Evolutionary conservation across 2,329 filamentous ascomycete species (phyloP).

Genomic region (Endoconidiophora polonica): DNA sequence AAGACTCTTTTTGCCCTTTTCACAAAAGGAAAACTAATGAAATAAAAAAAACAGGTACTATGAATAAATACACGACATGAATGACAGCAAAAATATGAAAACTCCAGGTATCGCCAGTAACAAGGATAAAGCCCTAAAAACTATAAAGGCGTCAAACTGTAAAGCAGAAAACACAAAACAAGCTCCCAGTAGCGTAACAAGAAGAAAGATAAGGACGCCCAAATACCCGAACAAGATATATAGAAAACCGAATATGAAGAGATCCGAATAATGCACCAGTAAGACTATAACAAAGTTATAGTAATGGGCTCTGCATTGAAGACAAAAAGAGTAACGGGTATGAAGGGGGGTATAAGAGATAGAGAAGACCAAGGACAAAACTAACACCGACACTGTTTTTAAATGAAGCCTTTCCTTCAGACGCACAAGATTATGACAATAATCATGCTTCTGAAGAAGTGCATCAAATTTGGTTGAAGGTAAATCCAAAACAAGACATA

Average conservation of each 20-base stretch:
- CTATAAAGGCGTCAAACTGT: slow-evolving; percentile 2
- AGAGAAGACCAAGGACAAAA: not conserved
- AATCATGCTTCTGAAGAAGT: not conserved
- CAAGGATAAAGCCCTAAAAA: not conserved
- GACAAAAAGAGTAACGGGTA: not conserved
- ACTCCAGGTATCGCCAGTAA: slow-evolving; percentile 11
- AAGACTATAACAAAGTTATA: not conserved
- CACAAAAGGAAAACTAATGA: not conserved
- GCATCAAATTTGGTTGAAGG: not conserved
- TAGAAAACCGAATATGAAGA: not conserved
- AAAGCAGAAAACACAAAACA: not conserved
- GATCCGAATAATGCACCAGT: slow-evolving; percentile 7
- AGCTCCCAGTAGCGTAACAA: not conserved
- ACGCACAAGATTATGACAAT: too few species aligned
- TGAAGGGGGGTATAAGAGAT: slow-evolving; percentile 4
- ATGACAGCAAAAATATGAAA: slow-evolving; percentile 6
- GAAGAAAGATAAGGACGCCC: not conserved
- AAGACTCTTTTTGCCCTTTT: too few species aligned
- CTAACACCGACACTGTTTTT: not conserved
- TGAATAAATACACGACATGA: not conserved
- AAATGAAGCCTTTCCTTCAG: too few species aligned
- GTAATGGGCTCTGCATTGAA: not conserved
- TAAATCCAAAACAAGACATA: not conserved
- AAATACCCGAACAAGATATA: not conserved
- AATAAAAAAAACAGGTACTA: slow-evolving; percentile 5